Conservation (phyloP, 139 green algal genomes). For the Yamagishiella unicocca region DNA sequence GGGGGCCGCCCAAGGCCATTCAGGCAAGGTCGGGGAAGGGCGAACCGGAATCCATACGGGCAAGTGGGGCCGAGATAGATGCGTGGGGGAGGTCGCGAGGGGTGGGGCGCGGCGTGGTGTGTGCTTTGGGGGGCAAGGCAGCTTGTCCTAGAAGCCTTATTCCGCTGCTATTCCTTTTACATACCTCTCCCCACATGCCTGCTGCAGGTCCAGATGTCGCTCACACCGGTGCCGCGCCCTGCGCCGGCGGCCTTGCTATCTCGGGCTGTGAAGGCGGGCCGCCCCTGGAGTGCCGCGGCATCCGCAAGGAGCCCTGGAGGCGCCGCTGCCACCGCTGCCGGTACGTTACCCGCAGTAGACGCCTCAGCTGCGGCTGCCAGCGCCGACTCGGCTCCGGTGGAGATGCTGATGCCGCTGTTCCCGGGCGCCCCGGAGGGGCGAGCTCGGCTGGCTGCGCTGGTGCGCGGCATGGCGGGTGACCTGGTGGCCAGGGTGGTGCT, state of each 20-base stretch:
- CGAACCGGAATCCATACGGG: not conserved
- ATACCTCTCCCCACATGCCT: not conserved
- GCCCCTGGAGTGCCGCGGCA: not conserved
- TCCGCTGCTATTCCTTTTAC: not conserved
- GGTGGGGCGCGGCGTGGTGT: not conserved
- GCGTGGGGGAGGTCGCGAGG: not conserved
- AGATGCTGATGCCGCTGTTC: constrained; percentile 59
- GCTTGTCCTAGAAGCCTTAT: not conserved
- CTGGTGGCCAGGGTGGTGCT: constrained; percentile 64
- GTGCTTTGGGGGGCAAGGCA: not conserved
- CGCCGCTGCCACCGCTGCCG: constrained; percentile 12
- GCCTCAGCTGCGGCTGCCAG: not conserved
- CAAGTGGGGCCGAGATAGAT: not conserved
- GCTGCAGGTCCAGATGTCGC: constrained; percentile 28
- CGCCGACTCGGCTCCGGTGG: not conserved
- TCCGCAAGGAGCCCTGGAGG: not conserved
- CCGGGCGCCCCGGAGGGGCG: constrained; percentile 48
- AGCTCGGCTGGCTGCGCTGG: constrained; percentile 48
- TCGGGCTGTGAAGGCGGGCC: not conserved
- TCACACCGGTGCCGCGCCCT: constrained; percentile 10
- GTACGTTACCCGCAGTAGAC: not conserved
- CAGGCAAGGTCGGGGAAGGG: not conserved
- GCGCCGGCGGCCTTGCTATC: not conserved
- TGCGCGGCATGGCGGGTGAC: constrained; percentile 64
- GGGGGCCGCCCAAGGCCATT: constrained; percentile 18